A percentile compares a stretch with the other conserved stretches of the same genome.
Conservation (phyloP, 805 yeast species). For the Candida qinlingensis region DNA sequence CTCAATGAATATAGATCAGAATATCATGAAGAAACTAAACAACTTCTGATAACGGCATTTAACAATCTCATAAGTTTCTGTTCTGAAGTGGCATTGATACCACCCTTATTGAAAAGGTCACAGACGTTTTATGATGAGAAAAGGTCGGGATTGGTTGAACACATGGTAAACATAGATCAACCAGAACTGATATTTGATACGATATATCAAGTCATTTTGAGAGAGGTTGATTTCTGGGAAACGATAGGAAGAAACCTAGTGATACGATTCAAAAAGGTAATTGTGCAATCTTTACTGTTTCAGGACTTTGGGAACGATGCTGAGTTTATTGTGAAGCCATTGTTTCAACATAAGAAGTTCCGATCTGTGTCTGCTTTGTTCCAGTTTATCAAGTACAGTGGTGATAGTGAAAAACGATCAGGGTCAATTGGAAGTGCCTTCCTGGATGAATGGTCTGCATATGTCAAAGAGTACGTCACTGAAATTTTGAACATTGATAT, state of each 20-base stretch:
- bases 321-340: slow-evolving; percentile 5
- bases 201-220: slow-evolving; percentile 2
- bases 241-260: neutral
- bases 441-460: slow-evolving; percentile 11
- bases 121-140: neutral
- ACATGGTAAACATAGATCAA: neutral
- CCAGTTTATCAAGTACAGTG: slow-evolving; percentile 9
- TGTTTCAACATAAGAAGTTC: slow-evolving; percentile 10
- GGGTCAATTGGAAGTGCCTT: neutral
- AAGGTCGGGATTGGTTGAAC: neutral
- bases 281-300: slow-evolving; percentile 8
- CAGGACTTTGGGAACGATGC: slow-evolving; percentile 6
- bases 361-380: slow-evolving; percentile 6
- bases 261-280: neutral
- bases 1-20: neutral
- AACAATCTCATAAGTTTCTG: neutral
- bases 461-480: slow-evolving; percentile 8
- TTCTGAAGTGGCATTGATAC: neutral
- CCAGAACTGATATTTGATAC: slow-evolving; percentile 1
- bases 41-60: neutral
- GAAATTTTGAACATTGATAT: slow-evolving; percentile 3
- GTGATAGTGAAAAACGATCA: neutral
- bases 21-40: neutral
- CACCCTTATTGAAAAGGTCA: neutral
- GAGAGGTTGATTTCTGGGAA: slow-evolving; percentile 16